Percentiles rank a stretch among this genome's conserved stretches.
Conservation (phyloP, 2,329 filamentous ascomycete genomes). For the Didymella sp. region DNA sequence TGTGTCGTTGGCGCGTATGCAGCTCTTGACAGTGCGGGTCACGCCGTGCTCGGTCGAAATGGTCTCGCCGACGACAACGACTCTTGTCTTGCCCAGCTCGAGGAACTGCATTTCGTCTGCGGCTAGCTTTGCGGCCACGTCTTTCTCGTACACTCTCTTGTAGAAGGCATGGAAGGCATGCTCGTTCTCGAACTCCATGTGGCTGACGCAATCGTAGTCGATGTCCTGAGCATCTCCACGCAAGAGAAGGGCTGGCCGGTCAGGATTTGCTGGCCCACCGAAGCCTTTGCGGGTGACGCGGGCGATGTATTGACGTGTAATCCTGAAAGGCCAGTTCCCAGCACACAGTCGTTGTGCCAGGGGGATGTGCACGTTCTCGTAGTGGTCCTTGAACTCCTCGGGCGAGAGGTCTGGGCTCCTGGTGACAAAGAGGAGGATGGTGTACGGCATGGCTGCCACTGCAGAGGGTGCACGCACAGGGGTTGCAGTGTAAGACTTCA, state of each 20-base stretch:
- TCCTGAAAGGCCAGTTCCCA: conserved; percentile 28
- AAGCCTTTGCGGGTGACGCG: conserved; percentile 37
- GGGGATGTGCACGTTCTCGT: conserved; percentile 39
- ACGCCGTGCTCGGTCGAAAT: conserved; percentile 24
- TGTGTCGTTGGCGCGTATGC: conserved; percentile 11
- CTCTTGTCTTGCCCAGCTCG: conserved; percentile 25
- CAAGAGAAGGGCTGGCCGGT: conserved; percentile 32
- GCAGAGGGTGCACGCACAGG: background rate
- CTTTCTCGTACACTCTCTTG: conserved; percentile 31
- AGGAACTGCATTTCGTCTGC: conserved; percentile 38
- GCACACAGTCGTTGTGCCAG: conserved; percentile 29
- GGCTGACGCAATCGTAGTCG: conserved; percentile 38
- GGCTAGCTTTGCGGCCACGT: conserved; percentile 29
- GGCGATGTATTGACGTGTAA: conserved; percentile 39
- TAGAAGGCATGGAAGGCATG: conserved; percentile 37
- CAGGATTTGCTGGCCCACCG: conserved; percentile 33
- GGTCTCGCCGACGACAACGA: conserved; percentile 41
- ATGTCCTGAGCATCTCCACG: conserved; percentile 32
- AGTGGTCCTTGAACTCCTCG: conserved; percentile 38
- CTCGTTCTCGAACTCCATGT: conserved; percentile 36
- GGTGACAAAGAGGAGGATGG: conserved; percentile 36
- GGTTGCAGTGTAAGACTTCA: background rate
- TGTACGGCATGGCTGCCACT: conserved; percentile 31
- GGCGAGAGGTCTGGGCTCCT: conserved; percentile 30
- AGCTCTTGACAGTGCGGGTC: conserved; percentile 16